These are phyloP conservation scores for Blastosporella zonata DNA, from an alignment of 1,284 basidiomycete genomes.

Conservation along the genomic window DNA sequence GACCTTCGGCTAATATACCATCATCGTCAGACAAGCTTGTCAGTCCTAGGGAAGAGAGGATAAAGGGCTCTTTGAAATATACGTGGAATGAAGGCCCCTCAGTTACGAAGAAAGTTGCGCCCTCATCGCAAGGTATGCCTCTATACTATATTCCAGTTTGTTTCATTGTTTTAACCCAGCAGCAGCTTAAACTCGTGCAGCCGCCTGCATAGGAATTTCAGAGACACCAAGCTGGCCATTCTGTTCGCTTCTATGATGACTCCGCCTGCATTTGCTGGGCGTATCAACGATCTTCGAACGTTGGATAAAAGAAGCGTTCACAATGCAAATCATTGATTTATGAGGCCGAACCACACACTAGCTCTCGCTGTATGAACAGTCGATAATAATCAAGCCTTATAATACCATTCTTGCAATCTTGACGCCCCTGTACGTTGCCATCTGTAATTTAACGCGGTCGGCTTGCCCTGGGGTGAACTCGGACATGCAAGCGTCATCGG, in stretches of 20 bases:
- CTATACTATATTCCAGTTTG: neutral
- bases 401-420: constrained; percentile 7
- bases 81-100: constrained; percentile 55
- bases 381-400: neutral
- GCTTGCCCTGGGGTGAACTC: constrained; percentile 20
- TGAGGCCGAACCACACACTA: constrained; percentile 3
- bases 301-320: neutral
- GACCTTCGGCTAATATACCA: neutral
- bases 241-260: neutral
- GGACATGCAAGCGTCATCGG: constrained; percentile 17
- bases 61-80: constrained; percentile 61
- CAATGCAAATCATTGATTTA: constrained; percentile 9
- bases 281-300: neutral
- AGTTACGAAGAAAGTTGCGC: constrained; percentile 13
- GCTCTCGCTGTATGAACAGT: neutral
- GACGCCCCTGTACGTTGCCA: constrained; percentile 17
- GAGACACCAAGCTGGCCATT: neutral
- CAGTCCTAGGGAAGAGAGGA: constrained; percentile 45
- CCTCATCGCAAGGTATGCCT: too few relatives aligned
- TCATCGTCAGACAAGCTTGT: constrained; percentile 44
- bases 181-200: neutral
- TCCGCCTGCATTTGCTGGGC: neutral
- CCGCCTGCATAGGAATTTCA: neutral
- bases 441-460: constrained; percentile 11
- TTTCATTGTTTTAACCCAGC: neutral